phyloP scores from a whole-genome alignment of 2,329 filamentous ascomycete species.

The Cordyceps fumosorosea region DNA sequence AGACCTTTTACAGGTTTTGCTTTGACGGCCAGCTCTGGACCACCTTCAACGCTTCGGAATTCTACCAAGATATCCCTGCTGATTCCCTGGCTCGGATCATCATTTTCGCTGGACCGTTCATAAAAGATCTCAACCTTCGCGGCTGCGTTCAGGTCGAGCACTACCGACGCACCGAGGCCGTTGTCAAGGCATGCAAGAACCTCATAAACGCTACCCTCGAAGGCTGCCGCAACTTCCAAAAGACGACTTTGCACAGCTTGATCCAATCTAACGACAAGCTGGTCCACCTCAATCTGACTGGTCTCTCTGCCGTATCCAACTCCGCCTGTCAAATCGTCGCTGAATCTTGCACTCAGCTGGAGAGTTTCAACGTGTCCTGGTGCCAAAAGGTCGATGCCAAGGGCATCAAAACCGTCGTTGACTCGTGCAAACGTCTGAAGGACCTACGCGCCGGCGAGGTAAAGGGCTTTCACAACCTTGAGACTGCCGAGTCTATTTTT shows the following conservation, averaged over 20 bases:
- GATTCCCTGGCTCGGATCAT: constrained; percentile 81
- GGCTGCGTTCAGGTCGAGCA: constrained; percentile 87
- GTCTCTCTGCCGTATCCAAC: constrained; percentile 73
- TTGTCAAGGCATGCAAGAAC: constrained; percentile 81
- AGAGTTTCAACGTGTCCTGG: constrained; percentile 86
- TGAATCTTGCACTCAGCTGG: constrained; percentile 71
- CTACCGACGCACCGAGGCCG: constrained; percentile 66
- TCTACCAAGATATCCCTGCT: constrained; percentile 80
- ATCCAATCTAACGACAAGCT: constrained; percentile 68
- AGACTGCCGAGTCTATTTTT: constrained; percentile 70
- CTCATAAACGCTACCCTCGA: constrained; percentile 83
- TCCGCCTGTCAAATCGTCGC: constrained; percentile 81
- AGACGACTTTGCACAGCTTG: constrained; percentile 70
- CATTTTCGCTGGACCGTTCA: constrained; percentile 76
- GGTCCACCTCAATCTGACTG: constrained; percentile 80
- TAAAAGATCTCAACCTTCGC: constrained; percentile 82
- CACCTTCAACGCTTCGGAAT: constrained; percentile 74
- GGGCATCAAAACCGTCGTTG: constrained; percentile 66
- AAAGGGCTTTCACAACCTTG: constrained; percentile 66
- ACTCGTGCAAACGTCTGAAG: constrained; percentile 63
- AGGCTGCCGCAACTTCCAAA: constrained; percentile 79
- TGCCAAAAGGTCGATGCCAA: constrained; percentile 77
- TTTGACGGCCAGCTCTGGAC: constrained; percentile 95
- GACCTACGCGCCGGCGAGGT: constrained; percentile 82
- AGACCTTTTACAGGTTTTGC: constrained; percentile 72